These are phyloP conservation scores for Aegilops tauschii DNA, from an alignment of 176 grass and related monocot species.

Conservation along the genomic window DNA sequence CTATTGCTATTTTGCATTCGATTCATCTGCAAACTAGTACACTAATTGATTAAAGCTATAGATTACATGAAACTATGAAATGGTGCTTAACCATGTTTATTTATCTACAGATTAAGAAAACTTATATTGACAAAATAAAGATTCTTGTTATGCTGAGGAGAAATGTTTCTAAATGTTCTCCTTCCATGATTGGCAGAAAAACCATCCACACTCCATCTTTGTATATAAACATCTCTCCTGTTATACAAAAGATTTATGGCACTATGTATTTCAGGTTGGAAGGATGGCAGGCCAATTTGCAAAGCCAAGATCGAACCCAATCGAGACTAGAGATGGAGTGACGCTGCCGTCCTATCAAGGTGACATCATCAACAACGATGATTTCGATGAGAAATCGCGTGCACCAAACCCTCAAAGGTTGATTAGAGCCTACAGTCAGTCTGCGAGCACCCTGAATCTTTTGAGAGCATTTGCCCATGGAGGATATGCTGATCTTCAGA, in stretches of 20 bases:
- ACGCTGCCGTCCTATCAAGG: slow-evolving; percentile 50
- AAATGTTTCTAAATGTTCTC: not conserved
- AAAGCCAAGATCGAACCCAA: slow-evolving; percentile 47
- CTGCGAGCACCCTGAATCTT: slow-evolving; percentile 51
- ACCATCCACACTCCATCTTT: not conserved
- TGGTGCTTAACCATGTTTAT: not conserved
- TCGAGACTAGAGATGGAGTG: slow-evolving; percentile 40
- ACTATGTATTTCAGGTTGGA: slow-evolving; percentile 43
- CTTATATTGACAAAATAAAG: not conserved
- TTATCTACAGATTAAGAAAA: not conserved
- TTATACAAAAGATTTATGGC: not conserved
- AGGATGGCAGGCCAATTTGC: slow-evolving; percentile 60
- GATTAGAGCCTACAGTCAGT: slow-evolving; percentile 43
- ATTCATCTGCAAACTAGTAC: not conserved
- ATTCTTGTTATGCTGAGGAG: not conserved
- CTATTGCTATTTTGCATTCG: not conserved
- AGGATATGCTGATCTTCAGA: slow-evolving; percentile 43
- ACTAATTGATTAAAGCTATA: not conserved
- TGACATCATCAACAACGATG: slow-evolving; percentile 45
- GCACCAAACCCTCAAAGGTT: slow-evolving; percentile 43
- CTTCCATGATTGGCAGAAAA: not conserved
- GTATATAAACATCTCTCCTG: not conserved
- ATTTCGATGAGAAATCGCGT: slow-evolving; percentile 49
- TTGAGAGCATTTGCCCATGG: slow-evolving; percentile 47
- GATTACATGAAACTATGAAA: not conserved